Evolutionary conservation across 768 basidiomycete species (phyloP).

Genomic region (Gloeostereum incarnatum): DNA sequence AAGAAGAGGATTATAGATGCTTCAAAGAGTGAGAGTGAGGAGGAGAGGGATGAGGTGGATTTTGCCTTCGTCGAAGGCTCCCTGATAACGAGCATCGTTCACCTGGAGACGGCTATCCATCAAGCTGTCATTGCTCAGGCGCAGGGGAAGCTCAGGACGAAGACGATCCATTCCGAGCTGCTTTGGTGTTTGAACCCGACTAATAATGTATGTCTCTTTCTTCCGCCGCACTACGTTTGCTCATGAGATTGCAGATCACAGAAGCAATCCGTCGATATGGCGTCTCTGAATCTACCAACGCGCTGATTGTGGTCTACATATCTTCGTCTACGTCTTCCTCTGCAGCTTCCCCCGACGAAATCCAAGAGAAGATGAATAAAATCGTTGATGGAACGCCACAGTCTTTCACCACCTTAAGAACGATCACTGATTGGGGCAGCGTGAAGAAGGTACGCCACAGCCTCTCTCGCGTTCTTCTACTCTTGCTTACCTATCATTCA

Average conservation of each 20-base stretch:
- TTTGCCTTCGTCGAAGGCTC: conserved; percentile 84
- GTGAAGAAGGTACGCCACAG: conserved; percentile 58
- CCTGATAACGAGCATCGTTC: conserved; percentile 75
- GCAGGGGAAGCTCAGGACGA: conserved; percentile 59
- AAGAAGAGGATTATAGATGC: conserved; percentile 65
- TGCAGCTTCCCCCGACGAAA: conserved; percentile 19
- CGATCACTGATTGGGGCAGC: conserved; percentile 59
- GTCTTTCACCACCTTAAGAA: conserved; percentile 30
- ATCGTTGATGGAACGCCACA: conserved; percentile 52
- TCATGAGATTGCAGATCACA: conserved; percentile 51
- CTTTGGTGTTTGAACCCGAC: conserved; percentile 83
- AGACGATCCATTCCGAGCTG: conserved; percentile 86
- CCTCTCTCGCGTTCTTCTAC: background rate
- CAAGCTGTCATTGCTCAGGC: conserved; percentile 69
- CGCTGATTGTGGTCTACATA: conserved; percentile 69
- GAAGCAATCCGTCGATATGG: conserved; percentile 86
- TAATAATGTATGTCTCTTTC: conserved; percentile 51
- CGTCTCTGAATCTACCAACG: conserved; percentile 52
- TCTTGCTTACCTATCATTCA: conserved; percentile 10
- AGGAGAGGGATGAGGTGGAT: conserved; percentile 70
- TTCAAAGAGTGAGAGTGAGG: conserved; percentile 50
- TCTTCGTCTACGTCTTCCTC: conserved; percentile 30
- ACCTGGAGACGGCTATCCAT: conserved; percentile 77
- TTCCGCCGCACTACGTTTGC: background rate
- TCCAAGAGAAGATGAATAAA: conserved; percentile 43